phyloP scores from a whole-genome alignment of 192 early-diverging fungal species.

The Ambispora gerdemannii region DNA sequence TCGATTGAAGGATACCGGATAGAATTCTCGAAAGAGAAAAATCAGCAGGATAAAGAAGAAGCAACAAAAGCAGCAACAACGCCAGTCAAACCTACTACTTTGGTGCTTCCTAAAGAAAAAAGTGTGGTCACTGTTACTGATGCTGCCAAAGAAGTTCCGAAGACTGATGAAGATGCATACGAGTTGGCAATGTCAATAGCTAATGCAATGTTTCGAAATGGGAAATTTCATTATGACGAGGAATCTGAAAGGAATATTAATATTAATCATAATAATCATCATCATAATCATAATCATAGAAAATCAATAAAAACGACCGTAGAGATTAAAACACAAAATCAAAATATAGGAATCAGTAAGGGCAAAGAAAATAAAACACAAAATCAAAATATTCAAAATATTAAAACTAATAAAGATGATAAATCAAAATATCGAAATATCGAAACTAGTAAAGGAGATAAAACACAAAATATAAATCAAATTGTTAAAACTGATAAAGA shows the following conservation, averaged over 20 bases:
- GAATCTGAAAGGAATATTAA: conserved; percentile 36
- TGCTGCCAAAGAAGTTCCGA: background rate
- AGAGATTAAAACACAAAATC: conserved; percentile 1
- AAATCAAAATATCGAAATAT: too few species aligned
- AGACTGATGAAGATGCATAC: conserved; percentile 25
- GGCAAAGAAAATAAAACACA: background rate
- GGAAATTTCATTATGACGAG: conserved; percentile 38
- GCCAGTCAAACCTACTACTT: conserved; percentile 22
- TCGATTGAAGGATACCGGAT: conserved; percentile 42
- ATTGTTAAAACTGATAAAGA: background rate
- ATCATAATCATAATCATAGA: background rate
- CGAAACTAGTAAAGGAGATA: too few species aligned
- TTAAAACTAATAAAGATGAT: too few species aligned
- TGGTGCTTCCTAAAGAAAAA: conserved; percentile 8
- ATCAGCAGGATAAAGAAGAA: background rate
- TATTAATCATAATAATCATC: conserved; percentile 1
- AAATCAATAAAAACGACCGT: background rate
- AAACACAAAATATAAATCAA: background rate
- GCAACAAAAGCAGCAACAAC: too few species aligned
- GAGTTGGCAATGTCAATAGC: conserved; percentile 28
- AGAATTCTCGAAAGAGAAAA: conserved; percentile 23
- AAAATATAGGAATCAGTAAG: background rate
- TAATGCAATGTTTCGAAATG: conserved; percentile 12
- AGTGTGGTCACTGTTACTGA: background rate
- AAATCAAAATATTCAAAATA: background rate